Conservation (phyloP, 2,329 filamentous ascomycete genomes). For the Diplodia corticola region DNA sequence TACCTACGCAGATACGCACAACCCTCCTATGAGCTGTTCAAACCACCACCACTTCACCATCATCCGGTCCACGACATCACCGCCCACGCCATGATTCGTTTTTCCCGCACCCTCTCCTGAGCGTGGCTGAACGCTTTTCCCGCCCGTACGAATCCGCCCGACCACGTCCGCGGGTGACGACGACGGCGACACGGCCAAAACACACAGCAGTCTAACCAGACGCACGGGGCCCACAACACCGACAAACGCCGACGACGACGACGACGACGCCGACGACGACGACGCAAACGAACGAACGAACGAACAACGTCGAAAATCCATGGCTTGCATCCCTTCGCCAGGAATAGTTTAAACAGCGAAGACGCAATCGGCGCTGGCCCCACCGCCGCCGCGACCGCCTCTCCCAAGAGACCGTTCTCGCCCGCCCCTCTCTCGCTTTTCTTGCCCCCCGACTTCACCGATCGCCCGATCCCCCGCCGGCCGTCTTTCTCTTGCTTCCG, state of each 20-base stretch:
- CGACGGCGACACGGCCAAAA: neutral
- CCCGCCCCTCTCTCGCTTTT: neutral
- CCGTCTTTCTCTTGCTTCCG: neutral
- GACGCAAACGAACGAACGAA: too few relatives aligned
- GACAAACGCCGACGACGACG: too few relatives aligned
- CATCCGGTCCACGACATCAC: neutral
- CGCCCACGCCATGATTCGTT: neutral
- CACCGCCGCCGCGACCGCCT: neutral
- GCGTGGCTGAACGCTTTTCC: neutral
- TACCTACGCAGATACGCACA: neutral
- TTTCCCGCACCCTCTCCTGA: neutral
- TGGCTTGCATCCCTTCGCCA: neutral
- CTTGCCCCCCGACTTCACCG: neutral
- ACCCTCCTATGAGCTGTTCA: neutral
- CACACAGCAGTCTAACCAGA: neutral
- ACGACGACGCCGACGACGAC: too few relatives aligned
- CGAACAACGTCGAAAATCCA: neutral
- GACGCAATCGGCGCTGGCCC: neutral
- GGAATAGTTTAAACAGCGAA: neutral
- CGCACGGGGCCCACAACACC: neutral
- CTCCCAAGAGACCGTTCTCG: neutral
- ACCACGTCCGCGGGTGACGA: neutral
- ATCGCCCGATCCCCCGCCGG: neutral
- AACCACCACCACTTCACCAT: neutral
- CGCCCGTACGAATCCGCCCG: too few relatives aligned